Evolutionary conservation across 2,329 filamentous ascomycete genomes (phyloP), one percentile per base, ranked within the genome.

Genomic region (Colletotrichum echinochloae): DNA sequence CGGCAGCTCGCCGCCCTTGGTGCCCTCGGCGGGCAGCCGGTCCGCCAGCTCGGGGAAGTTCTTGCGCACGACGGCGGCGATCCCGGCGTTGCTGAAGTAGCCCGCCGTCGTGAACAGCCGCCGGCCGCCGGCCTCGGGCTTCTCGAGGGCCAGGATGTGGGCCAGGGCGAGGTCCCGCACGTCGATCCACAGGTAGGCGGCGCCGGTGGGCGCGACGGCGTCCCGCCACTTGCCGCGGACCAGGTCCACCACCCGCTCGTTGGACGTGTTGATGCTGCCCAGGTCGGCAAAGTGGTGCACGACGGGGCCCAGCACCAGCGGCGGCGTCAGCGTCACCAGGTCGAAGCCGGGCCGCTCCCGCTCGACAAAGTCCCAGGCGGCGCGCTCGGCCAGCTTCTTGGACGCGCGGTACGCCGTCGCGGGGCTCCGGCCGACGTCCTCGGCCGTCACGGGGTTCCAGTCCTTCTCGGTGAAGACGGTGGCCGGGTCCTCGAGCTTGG

Each of bases 161-260:
- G 86, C 87, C 55, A 74, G 74, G 0, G 88, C 87, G 0, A 86
- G 83, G 74, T 90, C 87, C 33, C 88, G 82, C 41, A 89, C 88
- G 75, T 90, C 88, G 46, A 88, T 80, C 84, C 84, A 89, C 64
- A 85, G 79, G 49, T 80, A 78, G 63, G 83, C 80, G 9, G 76
- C 77, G 16, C 82, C 83, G 14, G 79, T 81, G 1, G 79, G 61
- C 6, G 86, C 82, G 61, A 89, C 79, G 41, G 74, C 76, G 39
- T 76, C 73, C 76, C 82, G 84, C 83, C 85, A 88, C 56, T 81
- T 79, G 65, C 88, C 87, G 18, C 78, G 77, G n/a, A 89, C 78
- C 33, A 87, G 77, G 37, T 81, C 79, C 20, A 86, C 86, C 66
- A 89, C 76, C n/a, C 85, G 83, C 75, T 81, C 80, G 77, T 87